phyloP scores from a whole-genome alignment of 192 early-diverging fungal genomes.

The Entomortierella parvispora region DNA sequence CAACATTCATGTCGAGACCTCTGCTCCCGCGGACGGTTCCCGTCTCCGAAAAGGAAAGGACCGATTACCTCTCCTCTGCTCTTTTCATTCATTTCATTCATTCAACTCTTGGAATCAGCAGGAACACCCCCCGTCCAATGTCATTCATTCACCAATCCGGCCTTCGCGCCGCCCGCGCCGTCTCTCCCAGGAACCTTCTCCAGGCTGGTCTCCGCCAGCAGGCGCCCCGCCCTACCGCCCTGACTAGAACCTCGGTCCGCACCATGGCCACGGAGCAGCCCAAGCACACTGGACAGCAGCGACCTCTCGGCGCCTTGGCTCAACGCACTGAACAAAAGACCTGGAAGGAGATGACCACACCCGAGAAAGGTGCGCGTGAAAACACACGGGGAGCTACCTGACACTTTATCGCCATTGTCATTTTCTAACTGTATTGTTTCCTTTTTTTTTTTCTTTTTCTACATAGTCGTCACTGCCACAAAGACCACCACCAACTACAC shows the following conservation, averaged over 20 bases:
- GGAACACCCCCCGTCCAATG: slow-evolving; percentile 1
- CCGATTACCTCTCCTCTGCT: no score
- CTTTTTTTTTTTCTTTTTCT: neutral
- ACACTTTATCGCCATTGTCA: neutral
- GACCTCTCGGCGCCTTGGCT: slow-evolving; percentile 29
- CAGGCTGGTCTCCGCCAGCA: slow-evolving; percentile 5
- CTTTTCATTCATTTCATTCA: no score
- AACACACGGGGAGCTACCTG: neutral
- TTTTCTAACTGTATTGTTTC: neutral
- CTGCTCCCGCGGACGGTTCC: no score
- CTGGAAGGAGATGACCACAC: slow-evolving; percentile 60
- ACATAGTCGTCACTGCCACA: slow-evolving; percentile 62
- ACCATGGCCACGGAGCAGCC: slow-evolving; percentile 40
- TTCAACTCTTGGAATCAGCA: neutral
- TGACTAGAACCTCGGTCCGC: slow-evolving; percentile 12
- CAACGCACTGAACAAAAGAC: slow-evolving; percentile 49
- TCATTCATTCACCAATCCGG: slow-evolving; percentile 17
- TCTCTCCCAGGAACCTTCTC: slow-evolving; percentile 4
- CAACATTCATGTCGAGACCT: neutral
- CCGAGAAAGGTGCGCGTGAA: slow-evolving; percentile 55
- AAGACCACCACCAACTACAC: slow-evolving; percentile 60
- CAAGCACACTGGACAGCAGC: slow-evolving; percentile 4
- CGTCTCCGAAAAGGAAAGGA: neutral
- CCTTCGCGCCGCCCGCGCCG: slow-evolving; percentile 23
- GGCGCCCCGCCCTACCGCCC: neutral